A percentile compares a stretch with the other conserved stretches of the same genome.
Conservation (phyloP, 306 rosid genomes). For the Rosa multiflora region DNA sequence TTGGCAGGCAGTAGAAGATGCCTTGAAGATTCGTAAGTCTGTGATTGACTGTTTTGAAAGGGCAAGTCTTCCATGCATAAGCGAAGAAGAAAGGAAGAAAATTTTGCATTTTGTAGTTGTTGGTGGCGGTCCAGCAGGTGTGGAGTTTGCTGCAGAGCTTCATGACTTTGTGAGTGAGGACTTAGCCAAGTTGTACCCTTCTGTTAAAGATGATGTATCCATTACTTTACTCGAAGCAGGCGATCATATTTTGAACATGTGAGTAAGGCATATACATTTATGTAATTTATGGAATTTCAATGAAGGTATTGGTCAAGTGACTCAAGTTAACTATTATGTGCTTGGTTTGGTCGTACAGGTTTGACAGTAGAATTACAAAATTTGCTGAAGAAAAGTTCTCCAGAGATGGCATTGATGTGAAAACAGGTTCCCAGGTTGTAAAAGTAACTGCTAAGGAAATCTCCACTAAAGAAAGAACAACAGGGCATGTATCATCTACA, state of each 20-base stretch:
- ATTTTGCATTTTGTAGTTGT: conserved; percentile 78
- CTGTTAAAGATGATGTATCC: conserved; percentile 47
- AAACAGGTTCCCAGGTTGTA: conserved; percentile 75
- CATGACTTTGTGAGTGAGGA: conserved; percentile 80
- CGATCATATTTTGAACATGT: conserved; percentile 78
- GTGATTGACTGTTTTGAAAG: conserved; percentile 80
- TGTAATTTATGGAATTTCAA: neutral
- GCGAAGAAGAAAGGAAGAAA: conserved; percentile 76
- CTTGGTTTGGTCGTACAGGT: conserved; percentile 42
- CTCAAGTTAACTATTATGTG: neutral
- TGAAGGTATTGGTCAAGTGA: neutral
- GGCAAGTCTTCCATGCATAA: conserved; percentile 62
- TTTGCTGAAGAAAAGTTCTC: conserved; percentile 74
- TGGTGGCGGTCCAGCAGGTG: conserved; percentile 94
- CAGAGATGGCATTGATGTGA: conserved; percentile 70
- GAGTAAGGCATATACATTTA: conserved; percentile 15
- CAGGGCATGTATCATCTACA: conserved; percentile 48
- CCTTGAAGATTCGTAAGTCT: conserved; percentile 62
- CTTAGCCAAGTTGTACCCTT: conserved; percentile 58
- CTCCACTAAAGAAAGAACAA: conserved; percentile 55
- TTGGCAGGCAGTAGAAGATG: conserved; percentile 84
- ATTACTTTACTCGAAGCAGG: conserved; percentile 77
- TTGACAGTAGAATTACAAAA: conserved; percentile 71
- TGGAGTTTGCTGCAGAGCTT: conserved; percentile 86
- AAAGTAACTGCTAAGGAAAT: conserved; percentile 61